Evolutionary conservation across 108 stramenopile genomes (phyloP), one percentile per base, ranked within the genome.

Genomic region (Fistulifera pelliculosa): DNA sequence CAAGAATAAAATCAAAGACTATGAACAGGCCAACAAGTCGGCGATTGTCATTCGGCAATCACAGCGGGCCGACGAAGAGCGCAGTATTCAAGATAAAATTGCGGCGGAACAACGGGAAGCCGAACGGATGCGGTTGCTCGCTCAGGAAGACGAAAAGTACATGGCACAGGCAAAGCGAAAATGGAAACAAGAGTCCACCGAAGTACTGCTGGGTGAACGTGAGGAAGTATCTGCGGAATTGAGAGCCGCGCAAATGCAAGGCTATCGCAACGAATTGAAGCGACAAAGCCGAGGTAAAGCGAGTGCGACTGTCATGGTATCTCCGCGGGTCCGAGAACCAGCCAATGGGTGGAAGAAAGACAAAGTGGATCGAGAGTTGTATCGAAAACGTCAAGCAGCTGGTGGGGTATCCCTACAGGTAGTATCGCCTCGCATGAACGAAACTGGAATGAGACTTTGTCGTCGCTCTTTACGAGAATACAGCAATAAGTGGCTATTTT

Each of bases 211-310:
- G 43, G 89, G 89, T 41, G 89, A 90, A 56, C 71, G 89, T 55
- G 89, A 90, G 58, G 83, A 90, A 70, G 89, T 90, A 1, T 81
- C 80, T 0, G 85, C 84, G 4, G 85, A 90, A 56, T 56, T 90
- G 24, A 54, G 56, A 18, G 77, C 74, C 1, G 89, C 89, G 12
- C 89, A 90, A 66, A 90, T 85, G 89, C 70, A 75, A 55, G 89
- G 89, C 44, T 90, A 90, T 68, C 77, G 85, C 3, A 90, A 90
- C 57, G 89, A 87, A 64, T 65, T 90, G 19, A 69, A 75, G 42
- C 70, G 82, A 17, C 89, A 90, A 52, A 69, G 77, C 21, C 62
- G 72, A 51, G 89, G 89, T 25, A 52, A 64, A 40, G 61, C 54
- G 60, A 35, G 69, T 49, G 62, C 71, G 38, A 66, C 73, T 62